Base-by-base conservation (phyloP, 1,284 basidiomycete genomes). In the Volvariella volvacea region DNA sequence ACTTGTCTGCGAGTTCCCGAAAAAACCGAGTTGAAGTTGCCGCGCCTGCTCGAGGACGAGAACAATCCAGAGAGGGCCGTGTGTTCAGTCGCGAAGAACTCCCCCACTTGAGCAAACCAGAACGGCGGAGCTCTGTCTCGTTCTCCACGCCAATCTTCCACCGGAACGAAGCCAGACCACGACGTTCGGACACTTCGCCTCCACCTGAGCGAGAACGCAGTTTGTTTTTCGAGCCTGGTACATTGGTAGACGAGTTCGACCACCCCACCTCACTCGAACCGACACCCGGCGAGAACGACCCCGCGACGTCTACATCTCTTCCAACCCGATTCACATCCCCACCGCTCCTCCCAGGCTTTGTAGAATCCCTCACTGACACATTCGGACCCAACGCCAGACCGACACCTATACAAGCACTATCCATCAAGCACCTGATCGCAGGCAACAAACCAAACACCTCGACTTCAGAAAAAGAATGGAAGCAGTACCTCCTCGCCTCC, bases 381-480 rank as follows among this genome's bases (percentile, higher is more conserved):
- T 66, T 88, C 10, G 83, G 83, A 3, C 63, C 63, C 1, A 53
- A 68, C 34, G 72, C 77, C 0, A 59, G 47, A 2, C 84, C 89
- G 1, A 88, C 86, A 0, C 75, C 83, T 0, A 88, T 92, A 22
- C 89, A 92, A 58, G 71, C 77, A 0, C 69, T 91, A 19, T 74
- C 83, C 16, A 61, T 90, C 15, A 75, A 80, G 49, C 88, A 57
- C 63, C 54, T 61, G 36, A 42, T 62, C 32, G 50, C 39, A 38
- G 50, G 20, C 48, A 28, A 43, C 14, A 16, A 34, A 37, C 44
- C 48, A 43, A 47, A 49, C 14, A 43, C 48, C 15, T 39, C 38
- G 21, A 39, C 50, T 7, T 50, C 51, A 22, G 33, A 48, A 12
- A 20, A 42, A 14, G 47, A 50, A 8, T 78, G 74, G 65, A 70